A percentile compares a stretch with the other conserved stretches of the same genome.
Evolutionary conservation across 2,329 filamentous ascomycete genomes (phyloP).

Genomic region (Apiospora arundinis): DNA sequence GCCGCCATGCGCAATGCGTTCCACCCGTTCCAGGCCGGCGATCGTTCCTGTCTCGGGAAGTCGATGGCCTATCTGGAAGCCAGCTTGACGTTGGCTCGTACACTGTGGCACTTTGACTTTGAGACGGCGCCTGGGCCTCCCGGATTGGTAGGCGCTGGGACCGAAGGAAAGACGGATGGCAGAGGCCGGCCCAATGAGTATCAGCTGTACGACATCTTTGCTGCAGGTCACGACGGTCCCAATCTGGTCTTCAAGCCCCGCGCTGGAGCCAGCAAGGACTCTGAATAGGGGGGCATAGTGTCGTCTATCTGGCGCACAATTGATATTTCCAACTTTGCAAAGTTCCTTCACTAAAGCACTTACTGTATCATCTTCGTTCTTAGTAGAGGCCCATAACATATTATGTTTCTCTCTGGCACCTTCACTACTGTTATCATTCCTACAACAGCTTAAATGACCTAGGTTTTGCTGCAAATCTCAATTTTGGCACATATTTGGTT

Average conservation of each 20-base stretch:
- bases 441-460: too few species aligned
- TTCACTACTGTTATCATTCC: too few species aligned
- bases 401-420: too few species aligned
- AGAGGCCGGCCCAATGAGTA: not conserved
- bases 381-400: too few species aligned
- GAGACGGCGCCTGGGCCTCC: not conserved
- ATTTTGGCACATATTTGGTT: too few species aligned
- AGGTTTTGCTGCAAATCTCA: too few species aligned
- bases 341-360: too few species aligned
- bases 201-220: not conserved
- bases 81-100: slow-evolving; percentile 17
- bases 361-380: too few species aligned
- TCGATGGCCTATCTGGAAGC: slow-evolving; percentile 6
- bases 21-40: not conserved
- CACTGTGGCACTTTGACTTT: slow-evolving; percentile 19
- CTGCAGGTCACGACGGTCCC: not conserved
- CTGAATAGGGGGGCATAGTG: not conserved
- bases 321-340: too few species aligned
- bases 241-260: not conserved
- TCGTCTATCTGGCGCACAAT: too few species aligned
- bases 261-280: not conserved
- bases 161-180: not conserved
- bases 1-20: not conserved
- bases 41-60: not conserved
- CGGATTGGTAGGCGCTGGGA: not conserved